Percentiles rank a stretch among this genome's conserved stretches.
Conservation (phyloP, 2,329 filamentous ascomycete species). For the Arthrobotrys musiformis region DNA sequence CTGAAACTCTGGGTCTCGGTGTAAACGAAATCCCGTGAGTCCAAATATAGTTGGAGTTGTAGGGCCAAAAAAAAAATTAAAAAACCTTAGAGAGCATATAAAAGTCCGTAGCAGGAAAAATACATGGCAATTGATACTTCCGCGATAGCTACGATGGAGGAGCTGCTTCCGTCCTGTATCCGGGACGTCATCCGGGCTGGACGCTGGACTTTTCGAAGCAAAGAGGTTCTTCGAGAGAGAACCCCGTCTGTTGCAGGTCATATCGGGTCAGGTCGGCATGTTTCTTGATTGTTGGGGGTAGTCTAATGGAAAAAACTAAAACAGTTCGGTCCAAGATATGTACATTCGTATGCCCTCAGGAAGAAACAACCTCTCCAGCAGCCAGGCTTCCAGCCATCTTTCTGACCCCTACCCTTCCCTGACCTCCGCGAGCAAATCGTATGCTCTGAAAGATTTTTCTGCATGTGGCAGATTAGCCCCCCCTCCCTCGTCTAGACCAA, state of each 20-base stretch:
- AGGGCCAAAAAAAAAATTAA: conserved; percentile 2
- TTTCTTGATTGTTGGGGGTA: conserved; percentile 56
- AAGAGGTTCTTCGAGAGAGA: conserved; percentile 23
- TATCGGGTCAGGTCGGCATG: conserved; percentile 56
- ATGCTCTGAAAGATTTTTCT: conserved; percentile 56
- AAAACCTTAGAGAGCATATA: conserved; percentile 45
- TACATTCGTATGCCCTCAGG: conserved; percentile 53
- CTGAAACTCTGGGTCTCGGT: conserved; percentile 55
- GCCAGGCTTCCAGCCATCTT: conserved; percentile 56
- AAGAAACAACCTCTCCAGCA: conserved; percentile 50
- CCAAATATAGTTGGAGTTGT: conserved; percentile 25
- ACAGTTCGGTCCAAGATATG: conserved; percentile 56
- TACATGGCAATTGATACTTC: conserved; percentile 23
- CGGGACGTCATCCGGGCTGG: conserved; percentile 27
- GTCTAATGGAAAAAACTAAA: conserved; percentile 55
- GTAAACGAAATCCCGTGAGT: conserved; percentile 55
- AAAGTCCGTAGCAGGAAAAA: conserved; percentile 33
- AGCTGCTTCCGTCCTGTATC: conserved; percentile 28
- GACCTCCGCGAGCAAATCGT: conserved; percentile 55
- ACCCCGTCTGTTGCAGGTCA: conserved; percentile 52
- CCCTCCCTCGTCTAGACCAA: conserved; percentile 51
- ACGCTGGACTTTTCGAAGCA: conserved; percentile 48
- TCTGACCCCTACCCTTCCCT: conserved; percentile 55
- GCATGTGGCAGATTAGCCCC: conserved; percentile 57
- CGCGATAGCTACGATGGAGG: conserved; percentile 35